Evolutionary conservation across 1,139 yeast species (phyloP).

Genomic region (Yamadazyma conglobata): DNA sequence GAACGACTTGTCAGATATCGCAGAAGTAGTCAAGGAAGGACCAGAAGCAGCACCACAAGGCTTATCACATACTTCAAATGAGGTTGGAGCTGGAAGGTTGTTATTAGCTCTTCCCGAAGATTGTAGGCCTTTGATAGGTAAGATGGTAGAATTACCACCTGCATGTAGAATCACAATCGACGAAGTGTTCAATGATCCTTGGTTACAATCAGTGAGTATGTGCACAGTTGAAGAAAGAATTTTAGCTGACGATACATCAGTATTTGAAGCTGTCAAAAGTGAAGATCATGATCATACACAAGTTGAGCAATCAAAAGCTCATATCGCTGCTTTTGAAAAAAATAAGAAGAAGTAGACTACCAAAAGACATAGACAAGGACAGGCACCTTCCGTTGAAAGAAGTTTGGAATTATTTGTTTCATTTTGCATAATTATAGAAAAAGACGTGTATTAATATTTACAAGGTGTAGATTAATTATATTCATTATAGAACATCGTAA

Average conservation of each 20-base stretch:
- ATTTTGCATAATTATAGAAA: neutral
- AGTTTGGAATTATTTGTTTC: neutral
- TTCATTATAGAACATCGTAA: neutral
- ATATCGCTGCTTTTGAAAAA: conserved; percentile 88
- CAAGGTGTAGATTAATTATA: conserved; percentile 5
- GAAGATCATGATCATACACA: conserved; percentile 76
- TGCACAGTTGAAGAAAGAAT: conserved; percentile 54
- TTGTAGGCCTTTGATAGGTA: conserved; percentile 59
- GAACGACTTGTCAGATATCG: conserved; percentile 28
- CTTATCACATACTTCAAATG: conserved; percentile 50
- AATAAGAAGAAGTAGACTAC: conserved; percentile 51
- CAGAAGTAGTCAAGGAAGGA: conserved; percentile 23
- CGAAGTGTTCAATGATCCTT: conserved; percentile 74
- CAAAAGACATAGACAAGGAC: too few species aligned
- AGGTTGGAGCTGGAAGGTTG: conserved; percentile 68
- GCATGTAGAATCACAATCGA: conserved; percentile 84
- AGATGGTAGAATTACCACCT: conserved; percentile 80
- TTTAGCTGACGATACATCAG: conserved; percentile 30
- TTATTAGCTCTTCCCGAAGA: conserved; percentile 68
- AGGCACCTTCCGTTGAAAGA: too few species aligned
- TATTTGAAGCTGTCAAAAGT: conserved; percentile 35
- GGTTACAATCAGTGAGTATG: conserved; percentile 67
- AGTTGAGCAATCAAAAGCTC: conserved; percentile 92
- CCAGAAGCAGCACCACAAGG: conserved; percentile 21
- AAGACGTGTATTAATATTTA: conserved; percentile 6